These are phyloP conservation scores for Shiraia sp. DNA, from an alignment of 2,329 filamentous ascomycete species.

Conservation along the genomic window DNA sequence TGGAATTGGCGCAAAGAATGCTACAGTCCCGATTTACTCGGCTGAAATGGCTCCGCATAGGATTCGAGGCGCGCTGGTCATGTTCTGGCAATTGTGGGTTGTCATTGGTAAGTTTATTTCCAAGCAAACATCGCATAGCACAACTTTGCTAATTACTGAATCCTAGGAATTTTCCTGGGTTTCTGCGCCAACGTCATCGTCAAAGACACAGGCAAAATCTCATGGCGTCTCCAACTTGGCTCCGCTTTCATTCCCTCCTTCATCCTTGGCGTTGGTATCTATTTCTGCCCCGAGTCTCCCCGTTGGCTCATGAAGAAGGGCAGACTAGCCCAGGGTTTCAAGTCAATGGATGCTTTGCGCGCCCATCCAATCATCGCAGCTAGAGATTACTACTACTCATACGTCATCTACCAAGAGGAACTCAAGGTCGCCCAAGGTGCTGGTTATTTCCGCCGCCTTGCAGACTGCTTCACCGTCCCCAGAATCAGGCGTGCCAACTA, in stretches of 20 bases:
- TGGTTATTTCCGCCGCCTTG: conserved; percentile 49
- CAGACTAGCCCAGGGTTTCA: conserved; percentile 48
- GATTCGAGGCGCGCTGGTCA: conserved; percentile 44
- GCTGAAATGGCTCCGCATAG: conserved; percentile 41
- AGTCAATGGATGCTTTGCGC: conserved; percentile 52
- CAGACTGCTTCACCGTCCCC: conserved; percentile 52
- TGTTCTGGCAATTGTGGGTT: conserved; percentile 47
- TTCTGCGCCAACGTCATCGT: conserved; percentile 38
- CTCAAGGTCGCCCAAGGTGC: conserved; percentile 35
- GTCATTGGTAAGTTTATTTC: conserved; percentile 32
- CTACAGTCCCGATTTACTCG: conserved; percentile 40
- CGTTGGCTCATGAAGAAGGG: conserved; percentile 45
- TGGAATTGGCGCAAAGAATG: conserved; percentile 40
- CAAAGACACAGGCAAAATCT: conserved; percentile 36
- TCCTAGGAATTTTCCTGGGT: conserved; percentile 40
- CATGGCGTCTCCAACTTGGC: conserved; percentile 34
- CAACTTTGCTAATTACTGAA: no score
- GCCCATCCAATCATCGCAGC: conserved; percentile 41
- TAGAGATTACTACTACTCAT: conserved; percentile 44
- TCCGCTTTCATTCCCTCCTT: conserved; percentile 33
- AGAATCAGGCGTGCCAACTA: conserved; percentile 45
- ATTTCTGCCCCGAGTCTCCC: conserved; percentile 36
- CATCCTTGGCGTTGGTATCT: conserved; percentile 36
- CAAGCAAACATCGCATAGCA: no score
- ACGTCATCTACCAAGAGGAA: conserved; percentile 42